Evolutionary conservation across 371 early-diverging fungal species (phyloP), one percentile per base, ranked within the genome.

Genomic region (Mortierella sp.): DNA sequence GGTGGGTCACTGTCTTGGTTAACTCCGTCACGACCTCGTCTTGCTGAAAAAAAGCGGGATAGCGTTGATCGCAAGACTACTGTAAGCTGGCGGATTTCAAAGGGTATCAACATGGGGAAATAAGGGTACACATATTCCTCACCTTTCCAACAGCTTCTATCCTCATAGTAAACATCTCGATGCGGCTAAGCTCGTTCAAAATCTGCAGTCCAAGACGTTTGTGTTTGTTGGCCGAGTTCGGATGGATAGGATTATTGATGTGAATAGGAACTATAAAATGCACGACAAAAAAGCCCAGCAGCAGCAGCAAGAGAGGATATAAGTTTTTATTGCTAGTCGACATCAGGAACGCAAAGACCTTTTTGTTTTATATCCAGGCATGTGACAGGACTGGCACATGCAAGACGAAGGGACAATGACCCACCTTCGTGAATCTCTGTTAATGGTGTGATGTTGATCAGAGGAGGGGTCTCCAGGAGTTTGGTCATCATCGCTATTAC

Each of bases 191-290:
- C 11, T 76, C 78, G 59, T 76, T 76, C 21, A 76, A 51, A 58
- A 76, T 70, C 50, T 70, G 70, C 1, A 76, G 55, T 28, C 78
- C 78, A 11, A 76, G 48, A 2, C 78, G 65, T 62, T 76, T 76
- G 48, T 76, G 78, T 30, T 62, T 76, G 60, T 62, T 76, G 47
- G 70, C 56, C 19, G 78, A 76, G 55, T 64, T 76, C 30, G 78
- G 78, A 24, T 76, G 66, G 37, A 76, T 76, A 19, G 78, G 78
- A 15, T 70, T 44, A 27, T 58, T 56, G 62, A 76, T 64, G 42
- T 76, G 78, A 28, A 76, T 76, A 5, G 78, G 78, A 28, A 76
- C 78, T 76, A 47, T 41, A 32, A 23, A 2, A 26, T 30, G 19
- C n/a, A 28, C 12, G 28, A 14, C 14, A 11, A 39, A 26, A 15